Evolutionary conservation across 495 filamentous ascomycete species (phyloP), one percentile per base, ranked within the genome.

Genomic region (Copromyces sp.): DNA sequence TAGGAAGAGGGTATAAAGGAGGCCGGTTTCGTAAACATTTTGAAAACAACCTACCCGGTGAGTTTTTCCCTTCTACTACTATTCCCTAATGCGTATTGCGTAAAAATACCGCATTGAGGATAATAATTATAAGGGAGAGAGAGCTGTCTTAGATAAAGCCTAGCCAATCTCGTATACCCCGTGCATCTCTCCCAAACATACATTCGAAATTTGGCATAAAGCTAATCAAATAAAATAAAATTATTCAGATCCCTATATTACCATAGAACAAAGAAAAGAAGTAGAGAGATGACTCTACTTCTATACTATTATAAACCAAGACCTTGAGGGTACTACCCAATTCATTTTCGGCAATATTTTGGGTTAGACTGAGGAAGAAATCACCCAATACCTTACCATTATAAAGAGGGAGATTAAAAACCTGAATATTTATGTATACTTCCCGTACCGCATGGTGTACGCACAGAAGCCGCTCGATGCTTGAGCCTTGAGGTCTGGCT

Each of bases 1-100:
- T 17, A 78, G 81, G 29, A 77, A 75, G 69, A 73, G 76, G 29
- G 76, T 16, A 80, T 87, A 77, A 83, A 84, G 41, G 41, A 17
- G 41, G 41, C 41, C 12, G 41, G 41, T 14, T 44, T 44, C 16
- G 41, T 44, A 4, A 44, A 44, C 16, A n/a, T 44, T 44, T 44
- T 14, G 4, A 44, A 44, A 8, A 44, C 4, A 14, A 44, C 16
- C 16, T 44, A 44, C 41, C 41, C 41, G 16, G 41, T 44, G 16
- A 44, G 41, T 44, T 14, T 17, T 44, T 24, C 14, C 11, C 40
- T 16, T 42, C 14, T 42, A 11, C 1, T 12, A 11, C 40, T 41
- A 41, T 16, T 24, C 24, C 1, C 24, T 24, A 24, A 24, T 24
- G 1, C 24, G 24, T 24, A 24, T 24, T 24, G 1, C 24, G 24